Base-by-base conservation (phyloP, 257 asterid species). In the Petunia axillaris region DNA sequence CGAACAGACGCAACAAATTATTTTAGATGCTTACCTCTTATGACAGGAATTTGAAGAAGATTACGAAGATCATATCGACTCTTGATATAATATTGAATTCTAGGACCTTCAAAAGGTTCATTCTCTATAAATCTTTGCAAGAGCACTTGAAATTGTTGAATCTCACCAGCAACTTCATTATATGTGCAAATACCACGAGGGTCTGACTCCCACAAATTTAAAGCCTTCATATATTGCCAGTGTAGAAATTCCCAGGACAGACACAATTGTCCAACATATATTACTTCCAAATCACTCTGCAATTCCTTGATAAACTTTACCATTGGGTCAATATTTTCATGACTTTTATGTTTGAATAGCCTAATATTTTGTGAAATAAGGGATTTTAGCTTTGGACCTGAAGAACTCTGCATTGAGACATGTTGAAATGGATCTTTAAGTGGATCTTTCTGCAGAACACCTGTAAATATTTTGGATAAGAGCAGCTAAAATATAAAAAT, bases 171-270 rank as follows among this genome's bases (percentile, higher is more conserved):
- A n/a, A 93, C 93, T 85, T 90, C 95, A 41, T 96, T 94, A 48
- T 96, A 96, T 14, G 85, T 84, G 35, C 86, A 94, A 25, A 62
- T 9, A 7, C 93, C 89, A 62, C 83, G 89, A 0, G 89, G 93
- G 54, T 92, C 98, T 0, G 93, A 87, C 6, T 90, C 95, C 96
- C 97, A 91, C 58, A 96, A 78, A 55, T 87, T 96, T 41, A 91
- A 82, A 82, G 94, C 93, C 83, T 91, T 96, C 4, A 85, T 96
- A 53, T 94, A 90, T 82, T 91, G 92, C 98, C 98, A 94, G 16
- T 89, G 92, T 71, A 96, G 86, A 88, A 94, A 87, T 80, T 96
- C 99, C 99, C 99, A 96, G 0, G 98, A 96, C 59, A 94, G 97
- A 81, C 99, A 94, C 91, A 89, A 87, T 41, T 94, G 98, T n/a